phyloP scores from a whole-genome alignment of 306 rosid genomes.

The Ceratonia siliqua region DNA sequence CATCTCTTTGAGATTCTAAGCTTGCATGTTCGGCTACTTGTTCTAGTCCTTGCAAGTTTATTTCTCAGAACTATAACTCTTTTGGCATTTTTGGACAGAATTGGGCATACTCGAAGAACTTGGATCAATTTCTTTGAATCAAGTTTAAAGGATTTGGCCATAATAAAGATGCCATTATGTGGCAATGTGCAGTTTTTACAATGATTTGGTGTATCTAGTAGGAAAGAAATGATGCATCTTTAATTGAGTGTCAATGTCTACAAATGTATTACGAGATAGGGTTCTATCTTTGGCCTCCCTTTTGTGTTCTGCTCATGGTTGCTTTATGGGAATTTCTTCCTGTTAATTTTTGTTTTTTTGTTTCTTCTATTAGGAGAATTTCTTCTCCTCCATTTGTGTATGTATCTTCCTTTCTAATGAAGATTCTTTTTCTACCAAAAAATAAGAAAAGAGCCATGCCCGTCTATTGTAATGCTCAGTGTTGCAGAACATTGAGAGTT shows the following conservation, averaged over 20 bases:
- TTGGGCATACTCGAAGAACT: no score
- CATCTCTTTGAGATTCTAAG: no score
- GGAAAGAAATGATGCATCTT: background rate
- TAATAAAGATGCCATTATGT: background rate
- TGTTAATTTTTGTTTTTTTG: no score
- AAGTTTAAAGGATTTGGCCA: background rate
- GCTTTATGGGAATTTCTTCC: no score
- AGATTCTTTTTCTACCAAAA: no score
- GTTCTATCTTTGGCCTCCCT: background rate
- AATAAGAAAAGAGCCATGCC: background rate
- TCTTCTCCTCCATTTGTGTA: no score
- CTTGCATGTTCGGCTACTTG: background rate
- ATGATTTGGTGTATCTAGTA: background rate
- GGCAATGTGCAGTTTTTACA: background rate
- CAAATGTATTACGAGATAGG: no score
- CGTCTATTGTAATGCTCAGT: background rate
- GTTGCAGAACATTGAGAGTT: background rate
- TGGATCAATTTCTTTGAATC: no score
- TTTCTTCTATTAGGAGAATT: no score
- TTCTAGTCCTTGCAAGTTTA: background rate
- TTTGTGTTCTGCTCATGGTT: background rate
- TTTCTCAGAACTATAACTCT: no score
- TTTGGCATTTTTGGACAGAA: background rate
- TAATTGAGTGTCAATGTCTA: no score
- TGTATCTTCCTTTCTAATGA: no score